Base-by-base conservation (phyloP, 805 yeast species). In the Wickerhamomyces canadensis region DNA sequence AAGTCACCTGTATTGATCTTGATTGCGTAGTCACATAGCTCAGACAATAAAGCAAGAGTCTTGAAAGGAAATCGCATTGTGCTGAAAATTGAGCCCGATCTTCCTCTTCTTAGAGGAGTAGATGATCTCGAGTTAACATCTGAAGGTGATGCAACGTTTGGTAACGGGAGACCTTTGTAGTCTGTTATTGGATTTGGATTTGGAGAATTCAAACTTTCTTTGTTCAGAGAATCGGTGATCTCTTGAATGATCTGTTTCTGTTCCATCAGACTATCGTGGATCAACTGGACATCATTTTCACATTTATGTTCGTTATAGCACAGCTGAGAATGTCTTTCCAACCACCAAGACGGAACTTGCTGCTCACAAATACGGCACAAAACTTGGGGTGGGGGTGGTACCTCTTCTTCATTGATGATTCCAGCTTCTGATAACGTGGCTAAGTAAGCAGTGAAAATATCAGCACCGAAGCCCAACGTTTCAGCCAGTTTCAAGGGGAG, bases 301-400 rank as follows among this genome's bases (percentile, higher is more conserved):
- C 84, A 75, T 50, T 79, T 74, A 60, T 88, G 95, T 57, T 89
- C 97, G 25, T 85, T 74, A 21, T 84, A 67, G 51, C 99, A 93
- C 33, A 84, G 64, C 52, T 88, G 93, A 1, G 91, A 81, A 60
- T 93, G 99, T 34, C 80, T 73, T 50, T 91, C 98, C 27, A 93
- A 67, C 83, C 95, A 93, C 98, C 98, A 93, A 4, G 88, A 84
- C 4, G 95, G 96, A n/a, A 88, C 79, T 33, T 74, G 74, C 22
- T 79, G 78, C 54, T 93, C 99, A 61, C 99, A 93, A 19, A 93
- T 88, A 33, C 96, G 72, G 58, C 99, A 93, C 23, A 93, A 64
- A 26, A 84, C 87, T 39, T 78, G 71, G 18, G 80, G 80, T 1
- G 96, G 96, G n/a, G 77, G 72, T 0, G 96, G 95, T 0, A 86